phyloP scores from a whole-genome alignment of 306 rosid species.

The Fragaria vesca region DNA sequence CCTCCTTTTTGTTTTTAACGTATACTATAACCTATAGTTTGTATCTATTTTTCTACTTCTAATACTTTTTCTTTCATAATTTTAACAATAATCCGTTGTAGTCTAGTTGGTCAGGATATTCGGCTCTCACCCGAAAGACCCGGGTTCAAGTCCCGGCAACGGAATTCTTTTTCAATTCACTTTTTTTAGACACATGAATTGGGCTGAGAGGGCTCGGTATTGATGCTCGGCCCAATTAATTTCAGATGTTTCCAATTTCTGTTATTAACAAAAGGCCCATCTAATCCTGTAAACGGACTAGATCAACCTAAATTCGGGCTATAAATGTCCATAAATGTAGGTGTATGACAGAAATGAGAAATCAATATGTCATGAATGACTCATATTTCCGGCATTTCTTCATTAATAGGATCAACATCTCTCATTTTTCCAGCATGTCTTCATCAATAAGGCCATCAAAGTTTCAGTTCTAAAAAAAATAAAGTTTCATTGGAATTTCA shows the following conservation, averaged over 20 bases:
- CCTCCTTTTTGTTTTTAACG: too few relatives aligned
- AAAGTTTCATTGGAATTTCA: neutral
- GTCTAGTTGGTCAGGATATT: conserved; percentile 53
- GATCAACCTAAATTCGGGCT: too few relatives aligned
- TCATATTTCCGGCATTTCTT: neutral
- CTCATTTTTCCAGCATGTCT: neutral
- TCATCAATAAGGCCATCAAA: neutral
- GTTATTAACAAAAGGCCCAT: too few relatives aligned
- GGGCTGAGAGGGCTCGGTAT: neutral
- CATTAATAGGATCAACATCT: neutral
- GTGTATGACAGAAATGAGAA: too few relatives aligned
- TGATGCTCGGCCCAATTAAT: neutral
- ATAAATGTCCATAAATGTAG: too few relatives aligned
- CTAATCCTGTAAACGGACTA: too few relatives aligned
- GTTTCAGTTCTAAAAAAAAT: neutral
- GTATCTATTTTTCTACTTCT: too few relatives aligned
- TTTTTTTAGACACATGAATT: neutral
- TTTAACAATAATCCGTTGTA: conserved; percentile 29
- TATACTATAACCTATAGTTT: too few relatives aligned
- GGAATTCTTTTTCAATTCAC: neutral
- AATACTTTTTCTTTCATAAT: fast-evolving
- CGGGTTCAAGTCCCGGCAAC: conserved; percentile 57
- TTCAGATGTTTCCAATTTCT: too few relatives aligned
- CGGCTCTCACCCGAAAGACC: conserved; percentile 52
- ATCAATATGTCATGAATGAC: neutral